A percentile compares a stretch with the other conserved stretches of the same genome.
Conservation (phyloP, 805 yeast species). For the Candida michaelii region DNA sequence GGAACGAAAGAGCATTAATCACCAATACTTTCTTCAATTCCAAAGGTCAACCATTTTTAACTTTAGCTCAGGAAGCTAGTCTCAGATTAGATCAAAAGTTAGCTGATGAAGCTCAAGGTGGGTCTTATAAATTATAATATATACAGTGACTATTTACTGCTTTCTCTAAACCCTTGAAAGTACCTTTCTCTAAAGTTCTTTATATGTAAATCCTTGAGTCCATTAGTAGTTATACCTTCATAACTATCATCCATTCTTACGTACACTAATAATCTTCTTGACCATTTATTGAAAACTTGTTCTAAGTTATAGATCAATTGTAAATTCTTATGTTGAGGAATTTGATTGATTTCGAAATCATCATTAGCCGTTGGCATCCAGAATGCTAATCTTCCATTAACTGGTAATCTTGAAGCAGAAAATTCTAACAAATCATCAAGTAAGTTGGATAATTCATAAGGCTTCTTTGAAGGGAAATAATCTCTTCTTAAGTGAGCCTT, state of each 20-base stretch:
- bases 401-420: constrained; percentile 67
- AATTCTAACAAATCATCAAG: constrained; percentile 76
- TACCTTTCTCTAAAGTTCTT: constrained; percentile 70
- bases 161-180: constrained; percentile 60
- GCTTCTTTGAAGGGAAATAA: constrained; percentile 90
- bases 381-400: constrained; percentile 80
- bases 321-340: constrained; percentile 77
- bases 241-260: constrained; percentile 55
- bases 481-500: constrained; percentile 75
- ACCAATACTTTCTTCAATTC: neutral
- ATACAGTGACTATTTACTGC: constrained; percentile 19
- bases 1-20: neutral
- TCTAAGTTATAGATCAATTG: constrained; percentile 72
- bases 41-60: neutral
- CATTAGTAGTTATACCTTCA: constrained; percentile 48
- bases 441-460: constrained; percentile 75
- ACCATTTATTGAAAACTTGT: constrained; percentile 92
- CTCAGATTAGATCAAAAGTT: neutral
- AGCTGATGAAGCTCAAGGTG: neutral
- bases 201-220: constrained; percentile 49
- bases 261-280: constrained; percentile 80
- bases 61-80: neutral
- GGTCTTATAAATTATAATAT: neutral
- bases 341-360: constrained; percentile 62
- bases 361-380: constrained; percentile 99